Conservation (phyloP, 2,329 filamentous ascomycete species). For the Daldinia sp. region DNA sequence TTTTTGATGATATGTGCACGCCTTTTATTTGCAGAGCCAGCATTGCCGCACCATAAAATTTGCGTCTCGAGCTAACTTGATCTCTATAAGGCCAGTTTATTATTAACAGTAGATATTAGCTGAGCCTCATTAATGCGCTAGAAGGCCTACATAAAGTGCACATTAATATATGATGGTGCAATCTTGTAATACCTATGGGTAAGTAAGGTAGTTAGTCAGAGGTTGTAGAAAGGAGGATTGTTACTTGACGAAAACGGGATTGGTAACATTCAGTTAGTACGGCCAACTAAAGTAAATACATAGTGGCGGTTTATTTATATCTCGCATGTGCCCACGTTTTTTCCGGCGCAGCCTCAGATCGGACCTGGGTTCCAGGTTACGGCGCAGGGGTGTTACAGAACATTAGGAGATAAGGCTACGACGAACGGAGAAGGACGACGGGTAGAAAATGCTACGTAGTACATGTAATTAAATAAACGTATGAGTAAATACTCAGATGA, state of each 20-base stretch:
- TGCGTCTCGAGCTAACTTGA: slow-evolving; percentile 2
- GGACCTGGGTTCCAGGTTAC: slow-evolving; percentile 6
- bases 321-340: background rate
- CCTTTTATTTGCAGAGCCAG: slow-evolving; percentile 1
- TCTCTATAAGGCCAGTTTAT: background rate
- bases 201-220: background rate
- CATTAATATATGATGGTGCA: background rate
- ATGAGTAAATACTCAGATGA: too few species aligned
- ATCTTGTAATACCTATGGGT: background rate
- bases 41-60: background rate
- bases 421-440: background rate
- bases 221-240: background rate
- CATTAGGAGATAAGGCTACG: background rate
- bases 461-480: background rate
- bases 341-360: slow-evolving; percentile 4
- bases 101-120: background rate
- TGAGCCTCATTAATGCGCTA: background rate
- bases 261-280: background rate
- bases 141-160: background rate
- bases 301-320: background rate
- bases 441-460: background rate
- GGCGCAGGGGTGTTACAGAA: background rate
- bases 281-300: background rate
- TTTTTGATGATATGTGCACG: background rate
- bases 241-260: background rate